These are phyloP conservation scores for Pseudomonodictys pantanalensis DNA, from an alignment of 495 filamentous ascomycete genomes.

Conservation along the genomic window DNA sequence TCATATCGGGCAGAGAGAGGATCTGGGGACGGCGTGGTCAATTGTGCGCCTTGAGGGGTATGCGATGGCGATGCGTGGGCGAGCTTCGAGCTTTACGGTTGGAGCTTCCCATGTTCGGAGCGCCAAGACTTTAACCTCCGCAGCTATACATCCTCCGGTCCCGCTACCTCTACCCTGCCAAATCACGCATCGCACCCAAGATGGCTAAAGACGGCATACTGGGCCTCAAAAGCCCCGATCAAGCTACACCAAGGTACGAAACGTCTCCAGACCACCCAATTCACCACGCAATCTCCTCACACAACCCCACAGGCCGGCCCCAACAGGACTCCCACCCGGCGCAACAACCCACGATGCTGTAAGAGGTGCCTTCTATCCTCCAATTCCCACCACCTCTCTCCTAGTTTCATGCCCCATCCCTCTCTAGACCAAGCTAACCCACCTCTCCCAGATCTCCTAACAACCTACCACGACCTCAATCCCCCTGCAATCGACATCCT, in stretches of 20 bases:
- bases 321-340: constrained; percentile 5
- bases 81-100: neutral
- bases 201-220: neutral
- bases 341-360: constrained; percentile 25
- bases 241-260: constrained; percentile 1
- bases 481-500: constrained; percentile 53
- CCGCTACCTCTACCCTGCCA: neutral
- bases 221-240: constrained; percentile 4
- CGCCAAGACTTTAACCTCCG: constrained; percentile 19
- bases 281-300: neutral
- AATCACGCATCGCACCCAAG: neutral
- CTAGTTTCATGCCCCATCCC: neutral
- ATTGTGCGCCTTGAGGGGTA: too few species aligned
- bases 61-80: neutral
- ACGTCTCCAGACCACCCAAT: neutral
- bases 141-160: neutral
- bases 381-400: neutral
- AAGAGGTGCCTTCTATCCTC: constrained; percentile 28
- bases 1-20: too few species aligned
- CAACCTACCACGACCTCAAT: constrained; percentile 68
- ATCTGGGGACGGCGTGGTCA: too few species aligned
- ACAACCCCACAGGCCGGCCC: constrained; percentile 8
- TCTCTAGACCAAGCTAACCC: neutral
- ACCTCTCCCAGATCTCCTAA: constrained; percentile 53
- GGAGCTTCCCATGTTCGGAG: constrained; percentile 3